A percentile compares a stretch with the other conserved stretches of the same genome.
These are phyloP conservation scores for Barnettozyma wickerhamii DNA, from an alignment of 805 yeast genomes.

Conservation along the genomic window DNA sequence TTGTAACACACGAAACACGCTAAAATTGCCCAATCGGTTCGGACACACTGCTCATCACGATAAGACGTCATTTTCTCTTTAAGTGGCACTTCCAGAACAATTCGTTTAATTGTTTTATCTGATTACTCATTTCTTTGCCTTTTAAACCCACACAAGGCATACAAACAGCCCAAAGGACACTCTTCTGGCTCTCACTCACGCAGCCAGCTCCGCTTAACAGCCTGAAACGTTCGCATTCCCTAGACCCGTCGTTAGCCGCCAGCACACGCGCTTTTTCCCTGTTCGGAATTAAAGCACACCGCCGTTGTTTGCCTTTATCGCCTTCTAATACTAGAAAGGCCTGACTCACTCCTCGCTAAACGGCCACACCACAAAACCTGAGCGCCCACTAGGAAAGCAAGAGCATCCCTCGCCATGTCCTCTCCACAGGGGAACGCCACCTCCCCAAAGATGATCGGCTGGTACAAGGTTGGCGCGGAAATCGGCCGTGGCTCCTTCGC, in stretches of 20 bases:
- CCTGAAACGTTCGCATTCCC: neutral
- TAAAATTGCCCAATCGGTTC: too few relatives aligned
- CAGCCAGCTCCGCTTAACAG: neutral
- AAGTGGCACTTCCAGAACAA: too few relatives aligned
- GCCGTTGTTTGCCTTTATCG: neutral
- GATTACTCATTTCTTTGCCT: too few relatives aligned
- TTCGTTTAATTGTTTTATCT: too few relatives aligned
- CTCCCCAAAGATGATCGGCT: constrained; percentile 19
- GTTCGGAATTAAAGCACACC: neutral
- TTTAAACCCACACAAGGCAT: too few relatives aligned
- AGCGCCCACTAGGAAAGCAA: neutral
- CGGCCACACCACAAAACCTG: neutral
- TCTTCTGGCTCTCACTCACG: neutral
- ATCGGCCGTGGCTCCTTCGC: constrained; percentile 97
- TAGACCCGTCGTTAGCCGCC: neutral
- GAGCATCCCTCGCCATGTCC: neutral
- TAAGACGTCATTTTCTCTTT: too few relatives aligned
- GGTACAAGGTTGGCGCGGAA: constrained; percentile 38
- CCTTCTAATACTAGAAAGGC: neutral
- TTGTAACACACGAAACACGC: too few relatives aligned
- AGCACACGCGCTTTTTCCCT: neutral
- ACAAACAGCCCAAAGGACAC: neutral
- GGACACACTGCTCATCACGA: too few relatives aligned
- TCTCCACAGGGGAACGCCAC: neutral
- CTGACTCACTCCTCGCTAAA: neutral